Percentiles rank a stretch among this genome's conserved stretches.
Evolutionary conservation across 306 rosid genomes (phyloP).

Genomic region (Lathyrus aphaca): DNA sequence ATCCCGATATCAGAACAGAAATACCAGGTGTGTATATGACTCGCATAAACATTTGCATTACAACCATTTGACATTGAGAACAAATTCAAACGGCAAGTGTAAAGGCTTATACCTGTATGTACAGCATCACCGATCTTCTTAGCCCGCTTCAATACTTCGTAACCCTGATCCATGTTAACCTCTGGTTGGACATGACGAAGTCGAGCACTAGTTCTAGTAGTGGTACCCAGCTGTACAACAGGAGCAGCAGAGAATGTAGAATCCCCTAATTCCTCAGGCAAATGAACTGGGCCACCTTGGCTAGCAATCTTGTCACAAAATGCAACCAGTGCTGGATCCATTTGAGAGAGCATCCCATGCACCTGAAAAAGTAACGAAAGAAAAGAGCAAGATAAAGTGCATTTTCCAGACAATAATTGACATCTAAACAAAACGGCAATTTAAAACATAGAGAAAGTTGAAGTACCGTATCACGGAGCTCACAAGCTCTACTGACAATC

Average conservation of each 20-base stretch:
- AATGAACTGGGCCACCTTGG: conserved; percentile 81
- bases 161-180: conserved; percentile 70
- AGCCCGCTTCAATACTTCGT: conserved; percentile 66
- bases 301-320: conserved; percentile 86
- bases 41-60: conserved; percentile 1
- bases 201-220: conserved; percentile 82
- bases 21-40: background rate
- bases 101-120: conserved; percentile 62
- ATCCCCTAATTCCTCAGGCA: conserved; percentile 71
- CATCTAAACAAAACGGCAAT: conserved; percentile 10
- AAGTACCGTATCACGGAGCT: conserved; percentile 87
- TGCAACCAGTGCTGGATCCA: conserved; percentile 89
- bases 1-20: conserved; percentile 7
- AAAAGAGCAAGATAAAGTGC: conserved; percentile 18
- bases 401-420: conserved; percentile 35
- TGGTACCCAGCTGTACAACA: conserved; percentile 74
- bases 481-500: conserved; percentile 92
- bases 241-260: conserved; percentile 70
- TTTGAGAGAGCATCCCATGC: conserved; percentile 95
- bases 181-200: conserved; percentile 88
- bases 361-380: conserved; percentile 53
- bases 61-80: background rate
- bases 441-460: conserved; percentile 41
- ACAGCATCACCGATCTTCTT: conserved; percentile 69
- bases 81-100: background rate